Evolutionary conservation across 495 filamentous ascomycete genomes (phyloP).

Genomic region (Aspergillus funiculosus): DNA sequence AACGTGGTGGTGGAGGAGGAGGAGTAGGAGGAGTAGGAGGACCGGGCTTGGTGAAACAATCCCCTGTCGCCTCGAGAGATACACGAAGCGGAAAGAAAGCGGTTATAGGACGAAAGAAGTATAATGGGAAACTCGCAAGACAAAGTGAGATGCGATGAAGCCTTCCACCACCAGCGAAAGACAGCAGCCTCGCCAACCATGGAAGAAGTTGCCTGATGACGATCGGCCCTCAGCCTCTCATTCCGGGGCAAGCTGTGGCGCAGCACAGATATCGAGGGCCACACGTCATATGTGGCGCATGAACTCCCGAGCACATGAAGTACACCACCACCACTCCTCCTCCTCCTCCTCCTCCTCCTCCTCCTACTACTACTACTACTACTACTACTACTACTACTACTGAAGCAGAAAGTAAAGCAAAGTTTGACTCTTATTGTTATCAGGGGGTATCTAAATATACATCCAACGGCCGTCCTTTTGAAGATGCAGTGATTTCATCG

Average conservation of each 20-base stretch:
- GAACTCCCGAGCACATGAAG: background rate
- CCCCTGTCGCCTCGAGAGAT: too few relatives aligned
- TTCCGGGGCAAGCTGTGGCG: constrained; percentile 10
- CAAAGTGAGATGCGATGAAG: background rate
- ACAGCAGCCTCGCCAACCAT: background rate
- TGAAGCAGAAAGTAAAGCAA: background rate
- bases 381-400: background rate
- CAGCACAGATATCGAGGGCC: background rate
- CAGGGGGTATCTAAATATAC: constrained; percentile 30
- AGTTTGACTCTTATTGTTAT: constrained; percentile 9
- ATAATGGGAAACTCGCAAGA: too few relatives aligned
- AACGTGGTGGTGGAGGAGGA: background rate
- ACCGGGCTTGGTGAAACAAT: too few relatives aligned
- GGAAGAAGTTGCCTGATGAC: constrained; percentile 10
- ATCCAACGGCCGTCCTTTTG: constrained; percentile 14
- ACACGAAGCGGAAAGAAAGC: too few relatives aligned
- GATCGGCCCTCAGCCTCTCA: background rate
- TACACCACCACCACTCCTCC: too few relatives aligned
- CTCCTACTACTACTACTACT: too few relatives aligned
- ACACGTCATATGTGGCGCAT: constrained; percentile 5
- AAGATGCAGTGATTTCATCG: constrained; percentile 1
- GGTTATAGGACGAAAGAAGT: too few relatives aligned
- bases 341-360: too few relatives aligned
- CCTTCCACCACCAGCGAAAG: background rate
- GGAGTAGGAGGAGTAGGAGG: too few relatives aligned